These are phyloP conservation scores for Dissophora globulifera DNA, from an alignment of 192 early-diverging fungal genomes.

Conservation along the genomic window DNA sequence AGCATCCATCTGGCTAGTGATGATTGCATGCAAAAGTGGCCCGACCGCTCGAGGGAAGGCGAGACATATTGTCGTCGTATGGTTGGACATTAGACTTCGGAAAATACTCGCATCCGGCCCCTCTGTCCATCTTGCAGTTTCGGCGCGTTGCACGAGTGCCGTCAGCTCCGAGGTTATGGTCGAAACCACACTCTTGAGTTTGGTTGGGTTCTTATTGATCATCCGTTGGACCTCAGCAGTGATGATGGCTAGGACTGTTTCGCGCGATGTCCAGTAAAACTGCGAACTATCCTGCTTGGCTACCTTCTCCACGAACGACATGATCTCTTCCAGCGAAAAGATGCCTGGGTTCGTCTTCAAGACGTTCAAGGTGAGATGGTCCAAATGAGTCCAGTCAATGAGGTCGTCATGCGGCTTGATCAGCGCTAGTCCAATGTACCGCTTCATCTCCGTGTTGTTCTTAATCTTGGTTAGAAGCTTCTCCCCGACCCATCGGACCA, in stretches of 20 bases:
- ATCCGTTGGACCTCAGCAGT: neutral
- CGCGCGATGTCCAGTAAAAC: constrained; percentile 31
- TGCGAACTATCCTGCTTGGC: constrained; percentile 8
- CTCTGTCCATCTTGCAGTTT: constrained; percentile 5
- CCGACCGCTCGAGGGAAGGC: constrained; percentile 24
- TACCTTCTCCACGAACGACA: constrained; percentile 20
- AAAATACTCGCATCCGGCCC: constrained; percentile 26
- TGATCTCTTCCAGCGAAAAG: constrained; percentile 16
- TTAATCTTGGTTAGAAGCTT: constrained; percentile 4
- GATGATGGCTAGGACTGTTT: neutral
- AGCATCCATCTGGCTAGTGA: neutral
- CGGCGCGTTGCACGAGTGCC: constrained; percentile 24
- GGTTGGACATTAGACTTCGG: neutral
- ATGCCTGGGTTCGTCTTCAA: neutral
- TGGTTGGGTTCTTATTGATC: neutral
- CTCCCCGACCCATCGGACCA: constrained; percentile 5
- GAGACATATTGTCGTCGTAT: constrained; percentile 3
- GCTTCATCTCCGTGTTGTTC: constrained; percentile 4
- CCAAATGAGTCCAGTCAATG: constrained; percentile 37
- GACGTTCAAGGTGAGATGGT: constrained; percentile 4
- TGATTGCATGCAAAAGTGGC: constrained; percentile 3
- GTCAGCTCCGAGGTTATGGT: neutral
- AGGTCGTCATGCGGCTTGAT: constrained; percentile 27
- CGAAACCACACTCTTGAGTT: neutral
- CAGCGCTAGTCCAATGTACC: constrained; percentile 8